Percentiles rank a stretch among this genome's conserved stretches.
Evolutionary conservation across 2,329 filamentous ascomycete genomes (phyloP).

Genomic region (Aspergillus pseudoterreus): DNA sequence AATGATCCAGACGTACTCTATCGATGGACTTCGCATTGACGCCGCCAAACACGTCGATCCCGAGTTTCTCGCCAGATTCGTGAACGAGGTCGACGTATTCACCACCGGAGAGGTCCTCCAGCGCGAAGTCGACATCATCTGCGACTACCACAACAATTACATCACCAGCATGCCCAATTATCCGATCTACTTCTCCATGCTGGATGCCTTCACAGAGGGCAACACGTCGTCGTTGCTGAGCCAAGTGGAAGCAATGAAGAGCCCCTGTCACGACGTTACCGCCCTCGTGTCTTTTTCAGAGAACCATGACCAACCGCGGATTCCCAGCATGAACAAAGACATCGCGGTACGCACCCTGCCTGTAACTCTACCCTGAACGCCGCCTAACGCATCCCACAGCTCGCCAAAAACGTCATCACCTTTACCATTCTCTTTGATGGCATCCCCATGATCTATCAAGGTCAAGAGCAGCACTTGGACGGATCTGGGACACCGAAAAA

Average conservation of each 20-base stretch:
- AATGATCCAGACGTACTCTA: constrained; percentile 42
- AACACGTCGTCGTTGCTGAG: constrained; percentile 26
- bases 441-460: constrained; percentile 63
- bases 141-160: constrained; percentile 37
- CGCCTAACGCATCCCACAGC: constrained; percentile 13
- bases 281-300: constrained; percentile 53
- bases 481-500: constrained; percentile 50
- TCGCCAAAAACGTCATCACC: constrained; percentile 59
- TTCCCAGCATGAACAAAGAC: constrained; percentile 52
- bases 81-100: constrained; percentile 36
- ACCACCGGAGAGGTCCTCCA: constrained; percentile 47
- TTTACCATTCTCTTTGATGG: constrained; percentile 60
- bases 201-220: constrained; percentile 30
- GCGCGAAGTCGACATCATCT: constrained; percentile 34
- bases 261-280: constrained; percentile 38
- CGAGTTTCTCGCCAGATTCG: constrained; percentile 40
- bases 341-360: constrained; percentile 19
- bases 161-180: constrained; percentile 48
- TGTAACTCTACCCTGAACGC: not conserved
- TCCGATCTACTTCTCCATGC: constrained; percentile 37
- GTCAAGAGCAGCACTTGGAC: constrained; percentile 57
- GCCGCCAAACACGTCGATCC: constrained; percentile 46
- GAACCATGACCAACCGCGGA: constrained; percentile 58
- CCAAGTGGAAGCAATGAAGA: constrained; percentile 22
- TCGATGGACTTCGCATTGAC: constrained; percentile 52